Evolutionary conservation across 1,139 yeast species (phyloP).

Genomic region (Taphrina flavorubra): DNA sequence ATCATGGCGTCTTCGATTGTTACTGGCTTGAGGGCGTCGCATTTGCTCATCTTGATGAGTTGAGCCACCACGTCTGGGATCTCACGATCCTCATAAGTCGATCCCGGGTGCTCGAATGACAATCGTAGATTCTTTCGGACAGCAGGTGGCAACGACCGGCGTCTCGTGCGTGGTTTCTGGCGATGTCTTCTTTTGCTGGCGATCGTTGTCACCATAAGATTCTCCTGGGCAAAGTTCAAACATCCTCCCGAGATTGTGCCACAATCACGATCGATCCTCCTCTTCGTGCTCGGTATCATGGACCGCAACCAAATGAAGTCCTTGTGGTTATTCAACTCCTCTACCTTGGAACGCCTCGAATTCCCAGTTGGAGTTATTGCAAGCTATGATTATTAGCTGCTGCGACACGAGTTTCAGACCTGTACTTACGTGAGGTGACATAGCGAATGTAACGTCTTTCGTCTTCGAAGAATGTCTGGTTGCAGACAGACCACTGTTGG

Average conservation of each 20-base stretch:
- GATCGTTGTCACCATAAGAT: background rate
- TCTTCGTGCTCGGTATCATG: constrained; percentile 1
- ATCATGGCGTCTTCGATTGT: constrained; percentile 15
- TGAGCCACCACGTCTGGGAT: constrained; percentile 14
- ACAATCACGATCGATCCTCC: background rate
- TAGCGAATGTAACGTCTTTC: no score
- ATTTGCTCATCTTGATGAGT: background rate
- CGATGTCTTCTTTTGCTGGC: background rate
- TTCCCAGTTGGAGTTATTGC: background rate
- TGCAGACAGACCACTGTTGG: no score
- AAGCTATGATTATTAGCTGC: no score
- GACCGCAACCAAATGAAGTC: background rate
- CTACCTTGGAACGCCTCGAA: background rate
- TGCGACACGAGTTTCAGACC: no score
- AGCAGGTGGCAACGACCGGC: background rate
- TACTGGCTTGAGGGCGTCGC: background rate
- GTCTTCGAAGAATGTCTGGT: no score
- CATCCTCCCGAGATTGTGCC: background rate
- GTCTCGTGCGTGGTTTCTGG: background rate
- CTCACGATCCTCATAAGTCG: constrained; percentile 1
- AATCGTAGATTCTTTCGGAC: background rate
- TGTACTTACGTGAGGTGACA: no score
- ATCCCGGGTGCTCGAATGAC: background rate
- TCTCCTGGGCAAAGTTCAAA: background rate
- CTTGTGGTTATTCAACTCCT: background rate